Evolutionary conservation across 495 filamentous ascomycete genomes (phyloP), one percentile per base, ranked within the genome.

Genomic region (Halenospora varia): DNA sequence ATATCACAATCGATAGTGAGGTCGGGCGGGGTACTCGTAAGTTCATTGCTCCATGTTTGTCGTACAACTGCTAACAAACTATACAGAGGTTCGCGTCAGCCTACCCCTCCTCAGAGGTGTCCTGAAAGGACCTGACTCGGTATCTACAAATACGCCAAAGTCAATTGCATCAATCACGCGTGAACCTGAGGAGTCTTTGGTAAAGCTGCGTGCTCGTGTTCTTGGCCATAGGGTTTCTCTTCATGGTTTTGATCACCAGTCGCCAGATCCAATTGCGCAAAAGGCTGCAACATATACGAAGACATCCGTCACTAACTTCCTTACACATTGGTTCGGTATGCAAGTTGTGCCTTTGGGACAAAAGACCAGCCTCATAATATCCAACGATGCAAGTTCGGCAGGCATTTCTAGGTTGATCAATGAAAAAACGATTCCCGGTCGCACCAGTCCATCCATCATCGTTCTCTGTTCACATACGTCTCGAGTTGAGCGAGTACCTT

Each of bases 1-100:
- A 76, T 2, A 79, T 92, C 40, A 75, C 78, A 2, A 75, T 92
- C n/a, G 59, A 67, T 11, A 64, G 61, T 45, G 64, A 67, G 25
- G 51, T 64, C 22, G 62, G 62, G 8, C 55, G 59, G 18, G 64
- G 64, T 10, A 67, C 64, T 20, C 41, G 60, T 63, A 61, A 45
- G 56, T 62, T 2, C 35, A 45, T 29, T n/a, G n/a, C 10, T 10
- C 22, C 3, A n/a, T 23, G 10, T 6, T 44, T 13, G 29, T 25
- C 23, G 52, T 8, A 10, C 22, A 19, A 22, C 53, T 55, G 22
- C 46, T 40, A 55, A 35, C 45, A 29, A 24, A 8, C 10, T 41
- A 39, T n/a, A n/a, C 49, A 62, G 60, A 63, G 51, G 64, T 63
- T 18, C 48, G 48, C 40, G 60, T 66, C 2, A 61, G 40, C 10